phyloP scores from a whole-genome alignment of 805 yeast genomes.

The Saccharomycopsis lassenensis region DNA sequence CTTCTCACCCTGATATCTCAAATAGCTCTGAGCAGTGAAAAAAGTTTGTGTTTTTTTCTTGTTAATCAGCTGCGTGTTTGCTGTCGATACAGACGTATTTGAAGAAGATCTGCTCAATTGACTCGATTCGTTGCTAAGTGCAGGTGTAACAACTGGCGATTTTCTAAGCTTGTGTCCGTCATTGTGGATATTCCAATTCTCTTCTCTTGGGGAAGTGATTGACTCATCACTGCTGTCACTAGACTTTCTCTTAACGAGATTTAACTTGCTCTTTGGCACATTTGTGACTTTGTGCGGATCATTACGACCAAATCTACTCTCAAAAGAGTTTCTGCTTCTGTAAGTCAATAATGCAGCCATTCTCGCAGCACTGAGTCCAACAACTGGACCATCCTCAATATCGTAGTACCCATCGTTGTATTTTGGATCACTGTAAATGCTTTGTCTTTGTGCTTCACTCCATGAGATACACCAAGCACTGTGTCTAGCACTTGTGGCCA shows the following conservation, averaged over 20 bases:
- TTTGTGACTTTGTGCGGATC: slow-evolving; percentile 35
- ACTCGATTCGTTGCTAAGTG: slow-evolving; percentile 5
- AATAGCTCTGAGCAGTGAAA: slow-evolving; percentile 91
- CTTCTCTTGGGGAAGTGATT: slow-evolving; percentile 49
- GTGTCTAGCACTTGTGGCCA: slow-evolving; percentile 90
- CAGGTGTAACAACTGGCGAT: slow-evolving; percentile 17
- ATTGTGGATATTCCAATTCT: slow-evolving; percentile 76
- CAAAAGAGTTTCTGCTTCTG: slow-evolving; percentile 86
- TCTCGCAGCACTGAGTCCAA: slow-evolving; percentile 91
- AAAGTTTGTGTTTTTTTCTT: slow-evolving; percentile 37
- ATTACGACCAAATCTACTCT: slow-evolving; percentile 81
- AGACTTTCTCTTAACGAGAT: slow-evolving; percentile 6
- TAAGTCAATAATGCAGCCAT: slow-evolving; percentile 94
- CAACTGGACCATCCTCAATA: slow-evolving; percentile 65
- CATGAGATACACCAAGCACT: slow-evolving; percentile 99
- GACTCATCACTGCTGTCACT: slow-evolving; percentile 28
- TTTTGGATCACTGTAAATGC: slow-evolving; percentile 90
- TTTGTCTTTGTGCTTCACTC: slow-evolving; percentile 97
- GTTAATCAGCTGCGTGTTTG: slow-evolving; percentile 21
- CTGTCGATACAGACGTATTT: slow-evolving; percentile 23
- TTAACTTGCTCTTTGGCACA: slow-evolving; percentile 10
- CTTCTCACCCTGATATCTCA: slow-evolving; percentile 89
- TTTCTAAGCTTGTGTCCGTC: slow-evolving; percentile 49
- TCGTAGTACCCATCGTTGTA: slow-evolving; percentile 84
- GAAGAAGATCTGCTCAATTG: slow-evolving; percentile 9